Evolutionary conservation across 73 alveolate species (phyloP), one percentile per base, ranked within the genome.

Genomic region (Paramecium biaurelia): DNA sequence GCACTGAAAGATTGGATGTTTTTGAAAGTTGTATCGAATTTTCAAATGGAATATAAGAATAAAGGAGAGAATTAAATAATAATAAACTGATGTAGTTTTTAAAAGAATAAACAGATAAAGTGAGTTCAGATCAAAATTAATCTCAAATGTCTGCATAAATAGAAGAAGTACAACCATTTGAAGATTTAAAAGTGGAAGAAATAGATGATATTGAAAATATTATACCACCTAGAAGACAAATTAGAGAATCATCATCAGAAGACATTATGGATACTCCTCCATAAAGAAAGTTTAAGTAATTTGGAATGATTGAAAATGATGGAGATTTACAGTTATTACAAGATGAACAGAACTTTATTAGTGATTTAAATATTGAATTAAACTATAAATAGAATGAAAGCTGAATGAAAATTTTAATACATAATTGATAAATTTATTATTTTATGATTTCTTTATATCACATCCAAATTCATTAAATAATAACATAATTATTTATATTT

Each of bases 401-500:
- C 21, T 47, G 58, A 47, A 47, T 47, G 8, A 38, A n/a, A 15
- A 47, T 47, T 12, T 14, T 4, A 47, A 47, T 47, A 14, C 24
- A 47, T 47, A 47, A 47, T 47, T 47, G 24, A 47, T 47, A n/a
- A n/a, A 47, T 47, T 12, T 47, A 47, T 14, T 12, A 47, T 47
- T 47, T 12, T 47, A 47, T 12, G 24, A 47, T 24, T 58, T 1
- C 3, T n/a, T n/a, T n/a, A n/a, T n/a, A n/a, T 23, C 37, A 28
- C 5, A 15, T 58, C 15, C 8, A n/a, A n/a, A n/a, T 20, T 90
- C 94, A 90, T 14, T 90, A 47, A 1, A 93, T 92, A 7, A 76
- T 59, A n/a, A 93, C 28, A 23, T 92, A 72, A 67, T 93, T 93
- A 37, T 93, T 93, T 7, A 93, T 49, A 47, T 92, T 92, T 49